A percentile compares a stretch with the other conserved stretches of the same genome.
Evolutionary conservation across 139 green algal genomes (phyloP).

Genomic region (Spirogloea muscicola): DNA sequence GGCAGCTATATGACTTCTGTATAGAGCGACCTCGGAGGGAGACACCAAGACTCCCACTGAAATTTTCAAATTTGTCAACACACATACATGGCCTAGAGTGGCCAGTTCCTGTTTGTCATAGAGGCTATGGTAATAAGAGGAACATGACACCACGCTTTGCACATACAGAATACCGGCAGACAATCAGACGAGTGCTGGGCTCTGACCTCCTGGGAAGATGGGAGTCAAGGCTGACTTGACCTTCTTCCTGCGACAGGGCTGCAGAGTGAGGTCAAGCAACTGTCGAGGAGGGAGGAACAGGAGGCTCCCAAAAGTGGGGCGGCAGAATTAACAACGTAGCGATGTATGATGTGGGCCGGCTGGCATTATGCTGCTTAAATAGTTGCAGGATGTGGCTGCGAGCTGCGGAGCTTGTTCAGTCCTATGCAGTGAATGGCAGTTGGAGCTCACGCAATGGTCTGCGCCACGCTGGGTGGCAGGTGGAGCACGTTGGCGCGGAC

Average conservation of each 20-base stretch:
- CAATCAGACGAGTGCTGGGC: not conserved
- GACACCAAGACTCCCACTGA: not conserved
- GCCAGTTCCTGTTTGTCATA: not conserved
- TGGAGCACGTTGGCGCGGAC: conserved; percentile 1
- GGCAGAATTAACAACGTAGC: no score
- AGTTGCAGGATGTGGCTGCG: conserved; percentile 1
- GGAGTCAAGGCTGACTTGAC: conserved; percentile 3
- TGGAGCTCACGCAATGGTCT: not conserved
- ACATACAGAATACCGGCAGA: conserved; percentile 10
- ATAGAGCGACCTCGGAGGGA: not conserved
- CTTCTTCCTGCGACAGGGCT: conserved; percentile 8
- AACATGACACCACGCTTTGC: not conserved
- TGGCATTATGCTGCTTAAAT: not conserved
- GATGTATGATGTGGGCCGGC: conserved; percentile 4
- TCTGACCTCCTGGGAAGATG: conserved; percentile 15
- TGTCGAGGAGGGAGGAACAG: not conserved
- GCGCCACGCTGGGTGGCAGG: not conserved
- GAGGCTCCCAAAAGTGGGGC: not conserved
- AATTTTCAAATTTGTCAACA: not conserved
- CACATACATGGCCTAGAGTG: not conserved
- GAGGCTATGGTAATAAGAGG: not conserved
- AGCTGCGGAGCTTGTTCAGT: not conserved
- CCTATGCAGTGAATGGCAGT: conserved; percentile 1
- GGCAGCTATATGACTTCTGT: not conserved
- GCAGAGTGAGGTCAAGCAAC: not conserved